These are phyloP conservation scores for Crithidia mellificae DNA, from an alignment of 208 protist genomes.

Conservation along the genomic window DNA sequence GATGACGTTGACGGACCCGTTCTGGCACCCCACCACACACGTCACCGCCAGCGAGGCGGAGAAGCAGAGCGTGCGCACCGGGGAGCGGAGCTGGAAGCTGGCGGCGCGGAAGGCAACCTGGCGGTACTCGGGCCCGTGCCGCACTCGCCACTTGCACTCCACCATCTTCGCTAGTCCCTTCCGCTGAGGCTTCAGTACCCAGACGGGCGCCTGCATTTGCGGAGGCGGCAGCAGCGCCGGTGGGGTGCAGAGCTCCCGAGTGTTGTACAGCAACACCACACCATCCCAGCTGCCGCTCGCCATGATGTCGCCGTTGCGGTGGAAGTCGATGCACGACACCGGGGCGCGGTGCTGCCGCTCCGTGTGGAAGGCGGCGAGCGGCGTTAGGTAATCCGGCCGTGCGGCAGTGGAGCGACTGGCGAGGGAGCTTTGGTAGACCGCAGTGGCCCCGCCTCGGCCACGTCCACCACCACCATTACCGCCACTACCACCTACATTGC, in stretches of 20 bases:
- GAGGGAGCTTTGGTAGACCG: slow-evolving; percentile 13
- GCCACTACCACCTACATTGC: background rate
- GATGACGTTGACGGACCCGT: slow-evolving; percentile 59
- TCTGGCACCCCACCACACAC: slow-evolving; percentile 68
- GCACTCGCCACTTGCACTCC: slow-evolving; percentile 4
- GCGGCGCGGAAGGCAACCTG: slow-evolving; percentile 22
- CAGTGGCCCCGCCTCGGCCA: background rate
- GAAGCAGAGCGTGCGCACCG: slow-evolving; percentile 67
- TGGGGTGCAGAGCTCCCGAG: slow-evolving; percentile 20
- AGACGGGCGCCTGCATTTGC: background rate
- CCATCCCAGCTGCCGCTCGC: slow-evolving; percentile 82
- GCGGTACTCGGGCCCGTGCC: slow-evolving; percentile 15
- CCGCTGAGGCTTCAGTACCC: background rate
- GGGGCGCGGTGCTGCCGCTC: slow-evolving; percentile 66
- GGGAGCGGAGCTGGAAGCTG: slow-evolving; percentile 25
- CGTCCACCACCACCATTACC: background rate
- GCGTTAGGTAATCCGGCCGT: slow-evolving; percentile 20
- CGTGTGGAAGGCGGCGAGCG: slow-evolving; percentile 37
- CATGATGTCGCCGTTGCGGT: slow-evolving; percentile 65
- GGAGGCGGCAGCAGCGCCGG: background rate
- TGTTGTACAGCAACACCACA: slow-evolving; percentile 54
- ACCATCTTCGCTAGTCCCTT: background rate
- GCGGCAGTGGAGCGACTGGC: slow-evolving; percentile 12
- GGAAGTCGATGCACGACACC: slow-evolving; percentile 64
- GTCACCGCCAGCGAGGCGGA: slow-evolving; percentile 69